Base-by-base conservation (phyloP, 805 yeast species). In the Zygosaccharomyces siamensis region DNA sequence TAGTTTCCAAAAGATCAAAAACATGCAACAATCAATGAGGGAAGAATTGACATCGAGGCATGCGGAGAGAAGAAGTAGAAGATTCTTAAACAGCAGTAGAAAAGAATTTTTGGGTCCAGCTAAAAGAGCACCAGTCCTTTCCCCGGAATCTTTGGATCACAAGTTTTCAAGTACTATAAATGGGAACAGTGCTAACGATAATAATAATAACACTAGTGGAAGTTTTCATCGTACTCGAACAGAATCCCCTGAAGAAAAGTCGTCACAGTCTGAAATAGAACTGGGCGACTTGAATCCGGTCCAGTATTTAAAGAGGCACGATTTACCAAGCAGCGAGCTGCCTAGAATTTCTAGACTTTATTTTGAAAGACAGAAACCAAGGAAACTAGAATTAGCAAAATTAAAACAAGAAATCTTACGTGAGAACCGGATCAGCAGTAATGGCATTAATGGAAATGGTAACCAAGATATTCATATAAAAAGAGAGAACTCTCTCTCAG, bases 251-350 rank as follows among this genome's bases (percentile, higher is more conserved):
- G 44, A 41, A 16, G 36, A 16, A 3, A 28, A 33, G 10, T 21
- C 20, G 6, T 33, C 44, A 12, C 20, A 16, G 16, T 28, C 44
- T 12, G 28, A 18, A 6, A 37, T 49, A 20, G 69, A 70, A 18
- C 69, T 71, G 56, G 71, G 69, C 39, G 69, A 68, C 5, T 53
- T 71, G 45, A 72, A 71, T 50, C 75, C 75, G 7, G 68, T 69
- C 35, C 73, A 71, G 52, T 72, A 69, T 50, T 54, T 68, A 18
- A 69, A 63, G 48, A 64, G 64, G 53, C 58, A 70, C 48, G 64
- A 67, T 36, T 50, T 71, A 11, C 71, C 74, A 2, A 57, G 72
- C 2, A 53, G 54, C 20, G 75, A 71, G 30, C 56, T 71, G 40
- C 72, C 74, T 16, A 58, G 51, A 32, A 61, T 71, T 7, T 66